Evolutionary conservation across 192 early-diverging fungal species (phyloP).

Genomic region (Rhizoclosmatium globosum): DNA sequence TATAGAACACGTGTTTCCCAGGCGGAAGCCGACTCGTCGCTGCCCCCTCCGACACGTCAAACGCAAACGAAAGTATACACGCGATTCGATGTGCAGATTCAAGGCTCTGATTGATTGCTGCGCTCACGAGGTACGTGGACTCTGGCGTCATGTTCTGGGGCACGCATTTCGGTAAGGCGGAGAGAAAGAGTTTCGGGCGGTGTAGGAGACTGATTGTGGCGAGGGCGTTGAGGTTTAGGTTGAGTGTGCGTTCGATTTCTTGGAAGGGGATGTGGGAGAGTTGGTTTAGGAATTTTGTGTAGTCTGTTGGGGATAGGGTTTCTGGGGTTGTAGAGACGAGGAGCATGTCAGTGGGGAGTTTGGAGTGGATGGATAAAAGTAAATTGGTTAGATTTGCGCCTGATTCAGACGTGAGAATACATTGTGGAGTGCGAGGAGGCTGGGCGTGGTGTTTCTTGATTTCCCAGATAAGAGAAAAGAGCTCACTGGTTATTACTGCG

Average conservation of each 20-base stretch:
- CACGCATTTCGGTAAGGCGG: neutral
- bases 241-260: neutral
- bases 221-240: neutral
- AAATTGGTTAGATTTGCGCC: too few species aligned
- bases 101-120: neutral
- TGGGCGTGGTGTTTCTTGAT: too few species aligned
- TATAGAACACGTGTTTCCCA: neutral
- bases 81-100: neutral
- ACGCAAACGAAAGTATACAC: neutral
- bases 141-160: neutral
- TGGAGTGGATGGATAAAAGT: too few species aligned
- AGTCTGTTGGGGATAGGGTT: too few species aligned
- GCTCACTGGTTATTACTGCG: too few species aligned
- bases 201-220: neutral
- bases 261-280: neutral
- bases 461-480: too few species aligned
- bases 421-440: too few species aligned
- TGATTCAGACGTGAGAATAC: too few species aligned
- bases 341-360: too few species aligned
- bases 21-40: neutral
- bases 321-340: too few species aligned
- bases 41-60: too few species aligned
- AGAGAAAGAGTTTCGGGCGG: neutral
- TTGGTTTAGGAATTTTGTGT: neutral
- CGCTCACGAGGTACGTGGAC: neutral